A percentile compares a stretch with the other conserved stretches of the same genome.
Conservation (phyloP, 2,329 filamentous ascomycete species). For the Colletotrichum gloeosporioides region DNA sequence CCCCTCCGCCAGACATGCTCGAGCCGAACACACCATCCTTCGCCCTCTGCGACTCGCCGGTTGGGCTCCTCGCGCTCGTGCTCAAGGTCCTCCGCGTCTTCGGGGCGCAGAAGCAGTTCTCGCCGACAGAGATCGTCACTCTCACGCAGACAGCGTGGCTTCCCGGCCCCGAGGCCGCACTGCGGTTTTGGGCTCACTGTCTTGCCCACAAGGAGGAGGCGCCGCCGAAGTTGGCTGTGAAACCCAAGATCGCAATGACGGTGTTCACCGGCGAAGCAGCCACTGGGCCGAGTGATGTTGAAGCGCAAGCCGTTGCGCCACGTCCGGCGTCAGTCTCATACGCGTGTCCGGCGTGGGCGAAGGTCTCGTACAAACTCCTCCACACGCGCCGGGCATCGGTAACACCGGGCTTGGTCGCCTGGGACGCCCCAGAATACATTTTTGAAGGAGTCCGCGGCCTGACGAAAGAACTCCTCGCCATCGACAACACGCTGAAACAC, state of each 20-base stretch:
- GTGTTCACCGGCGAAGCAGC: slow-evolving; percentile 45
- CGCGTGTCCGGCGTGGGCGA: slow-evolving; percentile 55
- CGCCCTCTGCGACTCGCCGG: slow-evolving; percentile 66
- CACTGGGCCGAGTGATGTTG: slow-evolving; percentile 7
- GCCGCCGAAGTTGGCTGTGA: slow-evolving; percentile 29
- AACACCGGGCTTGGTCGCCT: slow-evolving; percentile 49
- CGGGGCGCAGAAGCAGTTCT: slow-evolving; percentile 45
- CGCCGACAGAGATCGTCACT: slow-evolving; percentile 61
- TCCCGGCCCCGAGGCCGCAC: slow-evolving; percentile 65
- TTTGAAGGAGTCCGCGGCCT: slow-evolving; percentile 45
- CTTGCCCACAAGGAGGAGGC: slow-evolving; percentile 36
- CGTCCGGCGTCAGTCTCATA: slow-evolving; percentile 36
- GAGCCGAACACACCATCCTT: slow-evolving; percentile 64
- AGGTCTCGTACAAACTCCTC: slow-evolving; percentile 46
- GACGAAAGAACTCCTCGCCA: slow-evolving; percentile 40
- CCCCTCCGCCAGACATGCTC: slow-evolving; percentile 31
- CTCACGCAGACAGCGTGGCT: slow-evolving; percentile 69
- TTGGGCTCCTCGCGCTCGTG: slow-evolving; percentile 61
- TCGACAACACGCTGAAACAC: slow-evolving; percentile 41
- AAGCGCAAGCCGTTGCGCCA: slow-evolving; percentile 25
- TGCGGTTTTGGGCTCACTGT: slow-evolving; percentile 61
- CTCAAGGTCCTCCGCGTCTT: slow-evolving; percentile 50
- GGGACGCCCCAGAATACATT: slow-evolving; percentile 54
- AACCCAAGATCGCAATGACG: slow-evolving; percentile 50
- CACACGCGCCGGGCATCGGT: slow-evolving; percentile 44